Conservation (phyloP, 805 yeast species). For the Saccharomycopsis babjevae region DNA sequence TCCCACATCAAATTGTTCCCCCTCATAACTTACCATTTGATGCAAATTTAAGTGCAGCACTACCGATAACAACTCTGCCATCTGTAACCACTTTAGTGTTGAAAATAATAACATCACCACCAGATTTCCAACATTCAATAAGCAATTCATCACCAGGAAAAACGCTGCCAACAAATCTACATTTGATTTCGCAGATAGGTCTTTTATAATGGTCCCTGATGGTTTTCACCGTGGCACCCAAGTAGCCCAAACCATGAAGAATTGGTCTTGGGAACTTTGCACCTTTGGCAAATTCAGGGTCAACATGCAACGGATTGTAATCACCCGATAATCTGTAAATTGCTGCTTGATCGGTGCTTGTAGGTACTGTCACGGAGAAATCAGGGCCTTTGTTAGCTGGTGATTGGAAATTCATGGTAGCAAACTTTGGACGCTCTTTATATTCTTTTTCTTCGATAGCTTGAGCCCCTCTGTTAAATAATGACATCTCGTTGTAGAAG, state of each 20-base stretch:
- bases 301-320: constrained; percentile 90
- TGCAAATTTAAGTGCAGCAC: constrained; percentile 68
- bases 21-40: constrained; percentile 6
- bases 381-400: constrained; percentile 62
- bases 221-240: constrained; percentile 73
- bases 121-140: constrained; percentile 77
- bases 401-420: constrained; percentile 34
- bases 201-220: constrained; percentile 72
- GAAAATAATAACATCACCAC: constrained; percentile 62
- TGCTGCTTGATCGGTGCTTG: constrained; percentile 71
- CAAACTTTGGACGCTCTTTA: constrained; percentile 45
- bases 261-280: constrained; percentile 83
- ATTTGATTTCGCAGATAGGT: constrained; percentile 72
- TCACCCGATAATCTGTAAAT: constrained; percentile 89
- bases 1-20: not conserved
- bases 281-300: constrained; percentile 79
- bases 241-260: constrained; percentile 82
- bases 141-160: constrained; percentile 88
- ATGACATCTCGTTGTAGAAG: constrained; percentile 75
- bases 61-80: constrained; percentile 80
- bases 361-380: constrained; percentile 46
- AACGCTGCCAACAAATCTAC: constrained; percentile 81
- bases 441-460: constrained; percentile 39
- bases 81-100: constrained; percentile 71
- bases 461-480: constrained; percentile 66